Base-by-base conservation (phyloP, 2,329 filamentous ascomycete species). In the Calonectria multiphialidica region DNA sequence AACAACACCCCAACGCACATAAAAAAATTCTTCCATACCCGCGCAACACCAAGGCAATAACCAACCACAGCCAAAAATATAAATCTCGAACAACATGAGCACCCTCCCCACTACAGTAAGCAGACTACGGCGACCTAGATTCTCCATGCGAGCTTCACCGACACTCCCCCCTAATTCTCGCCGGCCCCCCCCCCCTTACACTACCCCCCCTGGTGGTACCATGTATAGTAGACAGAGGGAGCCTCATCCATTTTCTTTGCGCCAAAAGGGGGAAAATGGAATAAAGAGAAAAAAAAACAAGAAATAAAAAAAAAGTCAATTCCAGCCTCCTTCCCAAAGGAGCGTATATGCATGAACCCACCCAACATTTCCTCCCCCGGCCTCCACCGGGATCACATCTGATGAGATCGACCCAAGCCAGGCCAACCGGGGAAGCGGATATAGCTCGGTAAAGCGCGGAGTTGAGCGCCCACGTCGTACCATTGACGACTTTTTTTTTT, bases 351-450 rank as follows among this genome's bases (percentile, higher is more conserved):
- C 53, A 57, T 47, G 44, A 49, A 42, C 25, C 15, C 23, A 37
- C 55, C 55, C 21, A 21, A 35, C 57, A 61, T 28, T 9, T 18
- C 9, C 13, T 18, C n/a, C 35, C 53, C 57, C 57, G 37, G 37
- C 57, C 57, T 42, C 59, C 57, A 71, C 74, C 57, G 28, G 28
- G 75, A 74, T 76, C 73, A 67, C 71, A 44, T 57, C 53, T 57
- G 30, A 57, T 57, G 53, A 57, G 53, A 57, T 57, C 53, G n/a
- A 28, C 50, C 28, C 28, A n/a, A 25, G 21, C 68, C 75, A 67
- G 69, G 50, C 63, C 67, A 12, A 25, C 72, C 77, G 75, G 77
- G 73, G 77, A 68, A 76, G 49, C 76, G 76, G 77, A 75, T 77
- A 76, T 78, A 78, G 69, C 74, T 78, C 77, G 77, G 77, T 63